These are phyloP conservation scores for Populus simonii DNA, from an alignment of 345 rosid genomes.

Conservation along the genomic window DNA sequence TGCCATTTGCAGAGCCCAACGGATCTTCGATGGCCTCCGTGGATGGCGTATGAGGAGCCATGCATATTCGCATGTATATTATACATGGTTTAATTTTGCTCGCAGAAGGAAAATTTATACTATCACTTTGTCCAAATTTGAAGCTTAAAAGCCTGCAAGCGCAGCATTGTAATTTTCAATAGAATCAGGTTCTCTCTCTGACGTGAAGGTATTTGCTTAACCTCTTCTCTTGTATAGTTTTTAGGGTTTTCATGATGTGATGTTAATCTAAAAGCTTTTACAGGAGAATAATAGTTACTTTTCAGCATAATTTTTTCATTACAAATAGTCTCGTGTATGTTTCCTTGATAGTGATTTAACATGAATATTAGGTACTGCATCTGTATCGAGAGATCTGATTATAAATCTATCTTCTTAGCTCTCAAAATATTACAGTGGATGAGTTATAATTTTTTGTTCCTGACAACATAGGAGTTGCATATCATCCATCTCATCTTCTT, in stretches of 20 bases:
- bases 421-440: background rate
- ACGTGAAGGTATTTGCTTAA: conserved; percentile 1
- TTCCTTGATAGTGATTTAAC: background rate
- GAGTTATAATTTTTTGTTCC: background rate
- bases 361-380: background rate
- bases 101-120: conserved; percentile 8
- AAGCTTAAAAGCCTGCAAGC: background rate
- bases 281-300: background rate
- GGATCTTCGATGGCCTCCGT: conserved; percentile 63
- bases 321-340: background rate
- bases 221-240: background rate
- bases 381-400: conserved; percentile 13
- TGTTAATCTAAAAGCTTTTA: background rate
- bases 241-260: conserved; percentile 26
- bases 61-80: conserved; percentile 42
- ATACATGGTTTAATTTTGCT: conserved; percentile 1
- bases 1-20: conserved; percentile 83
- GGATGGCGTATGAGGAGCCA: conserved; percentile 99
- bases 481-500: conserved; percentile 3
- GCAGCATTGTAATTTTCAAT: conserved; percentile 28
- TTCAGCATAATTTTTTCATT: background rate
- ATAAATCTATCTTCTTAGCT: background rate
- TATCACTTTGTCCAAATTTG: background rate
- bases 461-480: conserved; percentile 27
- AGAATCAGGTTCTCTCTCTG: background rate